Percentiles rank a stretch among this genome's conserved stretches.
Evolutionary conservation across 495 filamentous ascomycete species (phyloP).

Genomic region (Penicillium manginii): DNA sequence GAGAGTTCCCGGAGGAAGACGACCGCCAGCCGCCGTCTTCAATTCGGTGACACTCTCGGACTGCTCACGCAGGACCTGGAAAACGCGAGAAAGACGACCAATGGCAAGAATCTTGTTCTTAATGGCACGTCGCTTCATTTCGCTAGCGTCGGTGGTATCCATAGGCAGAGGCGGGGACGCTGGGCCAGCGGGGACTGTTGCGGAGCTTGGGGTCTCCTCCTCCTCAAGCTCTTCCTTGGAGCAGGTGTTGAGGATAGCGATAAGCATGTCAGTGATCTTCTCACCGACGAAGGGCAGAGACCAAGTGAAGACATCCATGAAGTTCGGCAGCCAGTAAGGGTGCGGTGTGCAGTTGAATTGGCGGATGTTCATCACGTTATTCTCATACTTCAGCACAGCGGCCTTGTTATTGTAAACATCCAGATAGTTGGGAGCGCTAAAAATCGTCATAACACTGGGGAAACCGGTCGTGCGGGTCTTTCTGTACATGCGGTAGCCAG

Average conservation of each 20-base stretch:
- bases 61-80: conserved; percentile 97
- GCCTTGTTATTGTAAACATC: conserved; percentile 99
- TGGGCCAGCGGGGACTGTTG: conserved; percentile 51
- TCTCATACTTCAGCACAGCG: conserved; percentile 97
- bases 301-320: conserved; percentile 99
- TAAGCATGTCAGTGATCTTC: conserved; percentile 99
- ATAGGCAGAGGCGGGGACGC: conserved; percentile 69
- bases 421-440: conserved; percentile 97
- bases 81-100: conserved; percentile 93
- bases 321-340: conserved; percentile 99
- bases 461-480: conserved; percentile 98
- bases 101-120: conserved; percentile 99
- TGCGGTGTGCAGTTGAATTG: conserved; percentile 99
- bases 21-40: conserved; percentile 93
- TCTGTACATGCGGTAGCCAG: conserved; percentile 97
- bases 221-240: conserved; percentile 95
- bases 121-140: conserved; percentile 92
- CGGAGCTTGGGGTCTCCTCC: conserved; percentile 72
- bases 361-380: conserved; percentile 99
- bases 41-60: conserved; percentile 95
- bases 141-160: conserved; percentile 80
- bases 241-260: conserved; percentile 96
- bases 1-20: conserved; percentile 91
- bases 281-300: conserved; percentile 98
- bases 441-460: conserved; percentile 99